These are phyloP conservation scores for Pseudogymnoascus verrucosus DNA, from an alignment of 2,329 filamentous ascomycete genomes.

Conservation along the genomic window DNA sequence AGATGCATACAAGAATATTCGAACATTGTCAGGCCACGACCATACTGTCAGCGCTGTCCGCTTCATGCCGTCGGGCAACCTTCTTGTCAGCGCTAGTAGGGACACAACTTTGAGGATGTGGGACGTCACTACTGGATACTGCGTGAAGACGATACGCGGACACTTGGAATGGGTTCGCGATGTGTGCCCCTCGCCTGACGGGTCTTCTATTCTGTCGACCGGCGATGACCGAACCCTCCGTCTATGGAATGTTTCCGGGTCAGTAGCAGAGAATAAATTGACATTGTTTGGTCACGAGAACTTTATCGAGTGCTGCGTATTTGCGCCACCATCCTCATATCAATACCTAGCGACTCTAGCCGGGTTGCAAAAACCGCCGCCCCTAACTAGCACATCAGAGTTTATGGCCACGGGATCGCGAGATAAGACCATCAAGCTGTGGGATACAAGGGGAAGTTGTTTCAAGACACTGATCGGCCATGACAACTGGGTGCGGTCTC, in stretches of 20 bases:
- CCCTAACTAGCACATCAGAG: slow-evolving; percentile 67
- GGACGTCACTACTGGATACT: slow-evolving; percentile 91
- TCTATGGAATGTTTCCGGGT: slow-evolving; percentile 77
- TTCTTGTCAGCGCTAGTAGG: slow-evolving; percentile 77
- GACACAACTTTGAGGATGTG: slow-evolving; percentile 82
- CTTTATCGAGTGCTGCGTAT: slow-evolving; percentile 73
- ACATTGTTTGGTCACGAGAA: slow-evolving; percentile 84
- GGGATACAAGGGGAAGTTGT: slow-evolving; percentile 76
- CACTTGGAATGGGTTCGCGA: slow-evolving; percentile 87
- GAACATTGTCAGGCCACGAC: slow-evolving; percentile 83
- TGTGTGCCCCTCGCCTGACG: slow-evolving; percentile 70
- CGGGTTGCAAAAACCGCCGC: slow-evolving; percentile 74
- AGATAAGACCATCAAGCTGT: slow-evolving; percentile 85
- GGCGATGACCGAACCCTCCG: slow-evolving; percentile 75
- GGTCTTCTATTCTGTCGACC: slow-evolving; percentile 72
- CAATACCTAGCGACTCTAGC: slow-evolving; percentile 66
- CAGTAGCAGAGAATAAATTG: slow-evolving; percentile 50
- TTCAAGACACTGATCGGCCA: slow-evolving; percentile 81
- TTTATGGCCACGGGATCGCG: slow-evolving; percentile 83
- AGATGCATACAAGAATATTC: slow-evolving; percentile 91
- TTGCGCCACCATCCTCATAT: slow-evolving; percentile 79
- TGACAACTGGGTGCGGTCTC: slow-evolving; percentile 84
- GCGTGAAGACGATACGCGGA: slow-evolving; percentile 76
- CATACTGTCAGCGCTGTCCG: slow-evolving; percentile 84
- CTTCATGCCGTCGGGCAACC: slow-evolving; percentile 79